Percentiles rank a stretch among this genome's conserved stretches.
phyloP scores from a whole-genome alignment of 306 rosid species.

The Cajanus cajan region DNA sequence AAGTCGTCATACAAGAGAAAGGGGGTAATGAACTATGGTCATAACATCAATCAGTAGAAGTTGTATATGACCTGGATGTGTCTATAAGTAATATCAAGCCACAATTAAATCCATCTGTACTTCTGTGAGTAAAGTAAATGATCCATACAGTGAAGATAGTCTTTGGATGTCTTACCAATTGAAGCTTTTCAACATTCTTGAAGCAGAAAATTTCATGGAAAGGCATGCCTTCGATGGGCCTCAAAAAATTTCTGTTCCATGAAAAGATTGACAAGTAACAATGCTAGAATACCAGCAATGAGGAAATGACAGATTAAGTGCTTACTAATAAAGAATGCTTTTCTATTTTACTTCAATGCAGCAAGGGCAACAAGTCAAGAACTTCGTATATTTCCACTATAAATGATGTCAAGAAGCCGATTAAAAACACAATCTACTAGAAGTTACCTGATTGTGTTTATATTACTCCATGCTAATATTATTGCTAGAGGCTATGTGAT shows the following conservation, averaged over 20 bases:
- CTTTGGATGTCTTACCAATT: conserved; percentile 58
- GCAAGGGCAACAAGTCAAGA: conserved; percentile 8
- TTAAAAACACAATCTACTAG: background rate
- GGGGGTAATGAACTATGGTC: background rate
- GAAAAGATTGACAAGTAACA: conserved; percentile 26
- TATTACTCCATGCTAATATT: conserved; percentile 9
- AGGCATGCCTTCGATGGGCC: conserved; percentile 68
- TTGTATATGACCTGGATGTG: background rate
- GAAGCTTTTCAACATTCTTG: conserved; percentile 80
- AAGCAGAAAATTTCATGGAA: conserved; percentile 80
- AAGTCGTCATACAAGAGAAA: background rate
- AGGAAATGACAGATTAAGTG: conserved; percentile 6
- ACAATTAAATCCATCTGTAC: conserved; percentile 12
- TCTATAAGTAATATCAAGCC: background rate
- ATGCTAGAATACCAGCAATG: background rate
- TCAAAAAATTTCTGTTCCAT: conserved; percentile 63
- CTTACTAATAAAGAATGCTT: background rate
- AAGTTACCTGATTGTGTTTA: background rate
- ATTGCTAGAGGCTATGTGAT: background rate
- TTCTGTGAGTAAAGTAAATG: conserved; percentile 1
- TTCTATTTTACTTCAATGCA: conserved; percentile 10
- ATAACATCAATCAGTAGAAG: background rate
- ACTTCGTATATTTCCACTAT: conserved; percentile 7
- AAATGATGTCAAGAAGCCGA: background rate
- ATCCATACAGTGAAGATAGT: conserved; percentile 20